Percentiles rank a stretch among this genome's conserved stretches.
These are phyloP conservation scores for Chimonanthus salicifolius DNA, from an alignment of 164 flowering plant species.

Conservation along the genomic window DNA sequence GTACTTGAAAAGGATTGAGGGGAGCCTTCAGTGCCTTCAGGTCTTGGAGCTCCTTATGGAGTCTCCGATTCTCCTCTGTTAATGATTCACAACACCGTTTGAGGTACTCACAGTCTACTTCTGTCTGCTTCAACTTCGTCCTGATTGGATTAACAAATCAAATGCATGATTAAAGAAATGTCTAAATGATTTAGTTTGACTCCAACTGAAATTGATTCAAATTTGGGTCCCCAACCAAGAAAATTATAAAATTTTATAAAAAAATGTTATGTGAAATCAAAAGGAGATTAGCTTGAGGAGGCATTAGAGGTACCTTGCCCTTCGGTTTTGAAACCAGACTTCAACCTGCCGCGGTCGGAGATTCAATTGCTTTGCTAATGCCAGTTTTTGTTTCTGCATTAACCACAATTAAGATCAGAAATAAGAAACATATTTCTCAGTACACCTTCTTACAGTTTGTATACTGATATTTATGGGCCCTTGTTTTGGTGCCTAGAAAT, in stretches of 20 bases:
- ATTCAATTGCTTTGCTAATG: constrained; percentile 61
- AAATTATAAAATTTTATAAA: too few relatives aligned
- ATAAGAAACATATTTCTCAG: too few relatives aligned
- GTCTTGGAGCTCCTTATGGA: constrained; percentile 65
- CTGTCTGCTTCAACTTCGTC: constrained; percentile 87
- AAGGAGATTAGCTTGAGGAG: not conserved
- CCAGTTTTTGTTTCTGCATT: constrained; percentile 82
- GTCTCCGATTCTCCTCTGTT: constrained; percentile 63
- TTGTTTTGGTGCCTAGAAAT: too few relatives aligned
- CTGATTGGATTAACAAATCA: constrained; percentile 22
- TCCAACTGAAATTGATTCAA: not conserved
- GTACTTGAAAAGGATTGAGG: constrained; percentile 61
- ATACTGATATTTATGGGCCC: too few relatives aligned
- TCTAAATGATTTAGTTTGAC: too few relatives aligned
- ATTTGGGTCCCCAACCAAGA: not conserved
- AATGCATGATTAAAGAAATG: too few relatives aligned
- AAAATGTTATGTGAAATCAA: not conserved
- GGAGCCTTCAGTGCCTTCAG: constrained; percentile 53
- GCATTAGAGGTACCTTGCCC: constrained; percentile 54
- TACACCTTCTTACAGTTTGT: too few relatives aligned
- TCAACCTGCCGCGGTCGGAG: constrained; percentile 79
- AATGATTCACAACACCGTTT: constrained; percentile 74
- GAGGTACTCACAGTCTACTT: constrained; percentile 73
- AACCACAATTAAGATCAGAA: not conserved
- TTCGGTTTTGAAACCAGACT: constrained; percentile 85